Conservation (phyloP, 257 asterid species). For the Fraxinus americana region DNA sequence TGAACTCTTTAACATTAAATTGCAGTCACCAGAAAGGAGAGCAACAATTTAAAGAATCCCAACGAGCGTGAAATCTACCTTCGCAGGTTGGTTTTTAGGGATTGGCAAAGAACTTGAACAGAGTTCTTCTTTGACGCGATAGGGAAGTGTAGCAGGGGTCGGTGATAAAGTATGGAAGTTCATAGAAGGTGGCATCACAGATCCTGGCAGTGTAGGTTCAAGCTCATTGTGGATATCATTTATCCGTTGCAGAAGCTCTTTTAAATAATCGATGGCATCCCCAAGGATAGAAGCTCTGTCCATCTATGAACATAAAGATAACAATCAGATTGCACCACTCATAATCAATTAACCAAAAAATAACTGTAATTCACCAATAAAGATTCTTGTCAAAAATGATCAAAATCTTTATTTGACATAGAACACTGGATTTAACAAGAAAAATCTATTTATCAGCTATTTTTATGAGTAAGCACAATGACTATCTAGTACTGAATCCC, state of each 20-base stretch:
- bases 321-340: neutral
- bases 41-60: constrained; percentile 1
- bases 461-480: neutral
- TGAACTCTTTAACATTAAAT: neutral
- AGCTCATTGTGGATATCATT: constrained; percentile 82
- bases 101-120: constrained; percentile 70
- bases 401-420: neutral
- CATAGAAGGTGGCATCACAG: constrained; percentile 53
- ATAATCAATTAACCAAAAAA: neutral
- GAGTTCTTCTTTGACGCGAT: constrained; percentile 72
- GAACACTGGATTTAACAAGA: neutral
- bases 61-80: constrained; percentile 40
- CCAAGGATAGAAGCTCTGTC: constrained; percentile 91
- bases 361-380: neutral
- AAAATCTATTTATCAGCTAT: neutral
- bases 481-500: neutral
- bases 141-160: constrained; percentile 57
- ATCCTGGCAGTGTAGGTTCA: constrained; percentile 62
- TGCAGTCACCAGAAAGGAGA: constrained; percentile 10
- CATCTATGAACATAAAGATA: constrained; percentile 49
- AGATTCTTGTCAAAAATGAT: neutral
- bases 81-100: constrained; percentile 85
- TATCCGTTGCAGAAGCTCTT: constrained; percentile 78
- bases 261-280: constrained; percentile 84
- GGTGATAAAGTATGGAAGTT: constrained; percentile 80